Evolutionary conservation across 1,284 basidiomycete genomes (phyloP).

Genomic region (Cerioporus squamosus): DNA sequence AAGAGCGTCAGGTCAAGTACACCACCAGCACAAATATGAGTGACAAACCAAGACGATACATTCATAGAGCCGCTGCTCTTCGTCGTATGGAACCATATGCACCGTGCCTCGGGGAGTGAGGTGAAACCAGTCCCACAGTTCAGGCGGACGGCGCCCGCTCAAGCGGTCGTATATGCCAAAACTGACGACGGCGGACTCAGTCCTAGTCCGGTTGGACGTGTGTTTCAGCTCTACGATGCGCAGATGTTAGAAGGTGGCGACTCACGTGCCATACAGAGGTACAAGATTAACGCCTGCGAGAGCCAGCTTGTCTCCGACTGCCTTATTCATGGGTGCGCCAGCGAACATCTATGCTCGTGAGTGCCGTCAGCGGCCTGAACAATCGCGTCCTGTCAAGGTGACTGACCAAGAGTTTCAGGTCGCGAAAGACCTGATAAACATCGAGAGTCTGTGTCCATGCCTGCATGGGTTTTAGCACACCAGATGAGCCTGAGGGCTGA

Average conservation of each 20-base stretch:
- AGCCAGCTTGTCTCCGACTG: conserved; percentile 19
- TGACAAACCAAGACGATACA: no score
- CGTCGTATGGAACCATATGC: not conserved
- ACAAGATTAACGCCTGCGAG: conserved; percentile 15
- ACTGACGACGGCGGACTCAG: not conserved
- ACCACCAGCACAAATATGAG: no score
- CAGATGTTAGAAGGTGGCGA: not conserved
- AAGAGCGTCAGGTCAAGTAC: no score
- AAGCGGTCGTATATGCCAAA: not conserved
- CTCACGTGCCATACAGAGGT: conserved; percentile 15
- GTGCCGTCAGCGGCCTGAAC: no score
- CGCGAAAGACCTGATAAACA: not conserved
- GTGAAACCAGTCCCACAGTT: not conserved
- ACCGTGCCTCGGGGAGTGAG: not conserved
- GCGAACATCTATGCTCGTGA: conserved; percentile 12
- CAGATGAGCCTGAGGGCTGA: not conserved
- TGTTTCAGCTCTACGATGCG: not conserved
- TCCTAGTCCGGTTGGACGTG: not conserved
- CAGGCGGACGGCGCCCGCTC: not conserved
- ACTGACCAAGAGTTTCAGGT: not conserved
- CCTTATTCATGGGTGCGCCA: conserved; percentile 23
- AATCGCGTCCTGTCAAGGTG: no score
- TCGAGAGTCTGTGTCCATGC: not conserved
- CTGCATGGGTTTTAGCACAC: not conserved
- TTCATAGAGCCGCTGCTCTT: not conserved